Evolutionary conservation across 495 filamentous ascomycete species (phyloP), one percentile per base, ranked within the genome.

Genomic region (Jackrogersella minutella): DNA sequence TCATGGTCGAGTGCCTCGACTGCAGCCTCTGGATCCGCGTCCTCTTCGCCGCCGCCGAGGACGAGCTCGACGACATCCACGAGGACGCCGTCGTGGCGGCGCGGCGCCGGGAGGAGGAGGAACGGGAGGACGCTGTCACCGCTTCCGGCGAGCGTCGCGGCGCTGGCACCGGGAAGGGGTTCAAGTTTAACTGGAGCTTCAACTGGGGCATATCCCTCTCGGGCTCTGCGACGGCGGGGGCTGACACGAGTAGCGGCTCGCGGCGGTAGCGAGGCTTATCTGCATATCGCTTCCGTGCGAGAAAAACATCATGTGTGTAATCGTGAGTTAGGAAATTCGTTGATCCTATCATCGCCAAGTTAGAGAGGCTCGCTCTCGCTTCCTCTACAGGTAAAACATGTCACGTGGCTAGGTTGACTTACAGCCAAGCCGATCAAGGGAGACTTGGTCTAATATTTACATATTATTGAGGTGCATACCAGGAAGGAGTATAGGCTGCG

Each of bases 11-110:
- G 16, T 96, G 92, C 74, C 81, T 81, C 14, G 91, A 92, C 46
- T 96, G 92, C 72, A 94, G 91, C 79, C 81, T 96, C 51, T 94
- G 87, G 87, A 74, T 93, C 73, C 88, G 87, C 70, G 86, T 96
- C 28, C 77, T 86, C 39, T 93, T 92, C 83, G 86, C 83, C 21
- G 82, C 86, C 11, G 79, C 89, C 24, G 85, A 86, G 17, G 83
- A 82, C 16, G 78, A 72, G 3, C n/a, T n/a, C n/a, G n/a, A n/a
- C n/a, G 77, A 76, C 5, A 72, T 62, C 9, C 64, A 73, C 13
- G 56, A 69, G 6, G 44, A 22, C 34, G 31, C 34, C 19, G 26
- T 10, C 9, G n/a, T n/a, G n/a, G n/a, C n/a, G 17, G 19, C 14
- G 11, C 41, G 33, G 28, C 61, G n/a, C 24, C 24, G 28, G 26